Evolutionary conservation across 257 asterid genomes (phyloP).

Genomic region (Eustoma russellianum): DNA sequence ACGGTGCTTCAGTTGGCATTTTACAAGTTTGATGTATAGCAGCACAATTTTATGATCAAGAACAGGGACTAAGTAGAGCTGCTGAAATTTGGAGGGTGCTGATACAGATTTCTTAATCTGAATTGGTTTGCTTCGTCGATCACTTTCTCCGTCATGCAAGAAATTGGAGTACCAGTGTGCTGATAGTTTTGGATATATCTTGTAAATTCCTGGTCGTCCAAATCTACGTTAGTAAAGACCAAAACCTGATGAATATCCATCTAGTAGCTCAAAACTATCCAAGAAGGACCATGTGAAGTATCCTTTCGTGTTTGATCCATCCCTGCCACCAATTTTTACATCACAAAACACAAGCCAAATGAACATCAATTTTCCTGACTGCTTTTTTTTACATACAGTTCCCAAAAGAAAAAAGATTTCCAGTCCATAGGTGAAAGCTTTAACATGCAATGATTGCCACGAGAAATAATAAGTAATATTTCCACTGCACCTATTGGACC

Average conservation of each 20-base stretch:
- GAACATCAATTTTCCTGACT: too few relatives aligned
- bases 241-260: constrained; percentile 20
- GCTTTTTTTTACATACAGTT: too few relatives aligned
- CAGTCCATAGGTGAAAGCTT: too few relatives aligned
- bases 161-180: constrained; percentile 12
- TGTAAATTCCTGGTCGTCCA: constrained; percentile 17
- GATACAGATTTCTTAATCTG: background rate
- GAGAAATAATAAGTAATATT: too few relatives aligned
- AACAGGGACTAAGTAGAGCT: background rate
- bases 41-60: background rate
- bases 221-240: constrained; percentile 40
- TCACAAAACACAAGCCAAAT: too few relatives aligned
- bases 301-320: constrained; percentile 30
- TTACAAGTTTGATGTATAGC: too few relatives aligned
- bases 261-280: constrained; percentile 33
- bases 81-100: background rate
- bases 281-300: constrained; percentile 33
- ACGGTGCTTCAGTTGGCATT: too few relatives aligned
- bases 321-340: constrained; percentile 13
- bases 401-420: too few relatives aligned
- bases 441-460: too few relatives aligned
- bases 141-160: constrained; percentile 19
- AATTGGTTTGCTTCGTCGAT: background rate
- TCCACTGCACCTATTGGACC: too few relatives aligned
- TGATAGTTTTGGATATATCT: constrained; percentile 34